Evolutionary conservation across 2,329 filamentous ascomycete genomes (phyloP), one percentile per base, ranked within the genome.

Genomic region (Exophiala phaeomuriformis): DNA sequence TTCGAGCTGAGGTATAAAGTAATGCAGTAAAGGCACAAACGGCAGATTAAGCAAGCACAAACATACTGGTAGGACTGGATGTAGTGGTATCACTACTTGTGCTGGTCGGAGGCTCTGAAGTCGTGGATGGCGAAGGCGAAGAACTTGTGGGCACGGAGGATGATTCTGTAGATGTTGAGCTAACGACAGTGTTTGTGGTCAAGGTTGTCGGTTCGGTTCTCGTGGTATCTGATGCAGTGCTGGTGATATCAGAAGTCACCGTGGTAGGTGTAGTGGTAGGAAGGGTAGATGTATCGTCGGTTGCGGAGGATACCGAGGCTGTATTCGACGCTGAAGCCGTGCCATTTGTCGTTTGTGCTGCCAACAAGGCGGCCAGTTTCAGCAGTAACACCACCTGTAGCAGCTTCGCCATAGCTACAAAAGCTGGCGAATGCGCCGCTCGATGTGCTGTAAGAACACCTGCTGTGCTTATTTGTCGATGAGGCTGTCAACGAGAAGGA

Each of bases 11-110:
- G 39, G n/a, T 39, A 39, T 28, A 41, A 31, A 47, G 50, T 56
- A 41, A 47, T 43, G 44, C 35, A 42, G 9, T n/a, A 19, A 50
- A 42, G 33, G n/a, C 40, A 31, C n/a, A 44, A 43, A 19, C 19
- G 52, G 19, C 42, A 29, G 45, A 51, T 42, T 5, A 32, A 35
- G 36, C 46, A 40, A 45, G 9, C 8, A 42, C 39, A 31, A 36
- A 58, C 56, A 48, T 56, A 58, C 56, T 52, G 37, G 56, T 36
- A 44, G n/a, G 43, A n/a, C 29, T 35, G 32, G 29, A 4, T 36
- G 32, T 47, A n/a, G 12, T 19, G 12, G 52, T 49, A 40, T 35
- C 35, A 5, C 43, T 19, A 29, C 41, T 47, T 29, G 33, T 42
- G 12, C 41, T 47, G 27, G 42, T 52, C 9, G 46, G 49, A 33